phyloP scores from a whole-genome alignment of 805 yeast genomes.

The Lipomyces japonicus region DNA sequence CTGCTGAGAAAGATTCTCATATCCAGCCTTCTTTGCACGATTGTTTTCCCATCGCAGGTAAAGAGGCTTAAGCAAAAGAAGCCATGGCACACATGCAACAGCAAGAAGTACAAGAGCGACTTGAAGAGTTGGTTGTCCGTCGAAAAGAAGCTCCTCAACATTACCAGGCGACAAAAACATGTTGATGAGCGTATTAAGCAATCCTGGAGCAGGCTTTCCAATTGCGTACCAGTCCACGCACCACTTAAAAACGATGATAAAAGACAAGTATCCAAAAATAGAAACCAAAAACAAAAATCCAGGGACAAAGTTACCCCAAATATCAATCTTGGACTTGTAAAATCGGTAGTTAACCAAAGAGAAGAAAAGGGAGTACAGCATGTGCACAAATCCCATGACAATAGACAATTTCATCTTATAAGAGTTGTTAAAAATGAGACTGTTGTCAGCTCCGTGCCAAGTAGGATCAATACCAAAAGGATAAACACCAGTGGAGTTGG shows the following conservation, averaged over 20 bases:
- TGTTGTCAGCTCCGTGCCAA: conserved; percentile 98
- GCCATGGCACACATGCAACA: conserved; percentile 86
- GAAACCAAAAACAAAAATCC: conserved; percentile 94
- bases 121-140: conserved; percentile 77
- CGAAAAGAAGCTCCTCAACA: conserved; percentile 73
- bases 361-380: conserved; percentile 84
- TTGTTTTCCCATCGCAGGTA: conserved; percentile 58
- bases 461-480: conserved; percentile 84
- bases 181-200: conserved; percentile 88
- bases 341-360: conserved; percentile 74
- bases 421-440: conserved; percentile 83
- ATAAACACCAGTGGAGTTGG: conserved; percentile 64
- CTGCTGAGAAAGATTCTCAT: conserved; percentile 47
- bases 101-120: conserved; percentile 70
- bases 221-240: conserved; percentile 80
- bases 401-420: conserved; percentile 96
- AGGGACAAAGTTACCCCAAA: conserved; percentile 89
- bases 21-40: conserved; percentile 49
- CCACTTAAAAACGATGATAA: conserved; percentile 92
- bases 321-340: conserved; percentile 70
- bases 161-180: conserved; percentile 94
- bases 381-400: conserved; percentile 89
- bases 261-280: conserved; percentile 85
- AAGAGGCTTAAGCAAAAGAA: conserved; percentile 79
- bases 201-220: conserved; percentile 80